A percentile compares a stretch with the other conserved stretches of the same genome.
Evolutionary conservation across 2,329 filamentous ascomycete species (phyloP).

Genomic region (Fusarium pilosicola): DNA sequence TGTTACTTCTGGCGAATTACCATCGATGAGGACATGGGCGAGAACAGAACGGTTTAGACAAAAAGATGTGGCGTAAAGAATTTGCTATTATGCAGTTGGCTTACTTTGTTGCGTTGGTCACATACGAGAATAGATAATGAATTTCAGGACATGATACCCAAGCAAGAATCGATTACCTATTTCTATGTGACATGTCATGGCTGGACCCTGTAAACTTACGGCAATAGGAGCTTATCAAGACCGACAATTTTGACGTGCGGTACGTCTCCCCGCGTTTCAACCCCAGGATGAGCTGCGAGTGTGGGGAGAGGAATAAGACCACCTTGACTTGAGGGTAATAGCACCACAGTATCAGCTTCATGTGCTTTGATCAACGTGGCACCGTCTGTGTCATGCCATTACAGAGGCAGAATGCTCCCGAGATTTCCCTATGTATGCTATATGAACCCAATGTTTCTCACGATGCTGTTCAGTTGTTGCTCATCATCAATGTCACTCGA

Average conservation of each 20-base stretch:
- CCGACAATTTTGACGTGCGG: neutral
- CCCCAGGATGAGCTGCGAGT: constrained; percentile 17
- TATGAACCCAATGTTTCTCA: neutral
- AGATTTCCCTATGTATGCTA: constrained; percentile 1
- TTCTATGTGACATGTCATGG: neutral
- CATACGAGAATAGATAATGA: neutral
- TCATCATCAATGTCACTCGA: neutral
- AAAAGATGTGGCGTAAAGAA: neutral
- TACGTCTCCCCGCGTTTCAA: constrained; percentile 10
- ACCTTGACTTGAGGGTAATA: constrained; percentile 12
- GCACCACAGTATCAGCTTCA: constrained; percentile 25
- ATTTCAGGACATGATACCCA: constrained; percentile 4
- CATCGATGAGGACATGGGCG: neutral
- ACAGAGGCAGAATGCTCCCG: neutral
- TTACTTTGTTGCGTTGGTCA: neutral
- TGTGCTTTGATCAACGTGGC: constrained; percentile 22
- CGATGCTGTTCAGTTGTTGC: neutral
- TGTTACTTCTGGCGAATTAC: constrained; percentile 3
- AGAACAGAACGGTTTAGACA: constrained; percentile 6
- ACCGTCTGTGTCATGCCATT: constrained; percentile 31
- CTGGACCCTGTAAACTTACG: neutral
- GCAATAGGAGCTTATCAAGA: constrained; percentile 4
- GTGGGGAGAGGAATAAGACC: constrained; percentile 41
- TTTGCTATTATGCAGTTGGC: neutral
- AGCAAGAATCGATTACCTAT: neutral